Conservation (phyloP, 176 grass and related monocot species). For the Triticum aestivum region IWGSC_CS_RefSeq_v2.1 NC_057812.1:442887150-442887649, state of each 20-base stretch:
- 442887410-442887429: constrained; percentile 5
- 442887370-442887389: background rate
- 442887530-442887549: background rate
- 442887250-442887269: background rate
- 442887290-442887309: background rate
- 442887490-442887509: background rate
- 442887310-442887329: background rate
- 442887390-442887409: background rate
- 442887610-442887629: constrained; percentile 3
- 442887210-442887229: constrained; percentile 1
- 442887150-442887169: constrained; percentile 98
- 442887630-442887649: constrained; percentile 47
- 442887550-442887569: constrained; percentile 7
- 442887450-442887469: background rate
- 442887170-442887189: constrained; percentile 12
- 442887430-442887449: background rate
- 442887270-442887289: background rate
- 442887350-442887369: background rate
- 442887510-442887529: background rate
- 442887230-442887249: constrained; percentile 13
- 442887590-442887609: constrained; percentile 3
- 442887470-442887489: constrained; percentile 7
- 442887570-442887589: constrained; percentile 16
- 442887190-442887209: constrained; percentile 17
- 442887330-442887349: background rate